Evolutionary conservation across 495 filamentous ascomycete species (phyloP).

Genomic region (Halenospora varia): DNA sequence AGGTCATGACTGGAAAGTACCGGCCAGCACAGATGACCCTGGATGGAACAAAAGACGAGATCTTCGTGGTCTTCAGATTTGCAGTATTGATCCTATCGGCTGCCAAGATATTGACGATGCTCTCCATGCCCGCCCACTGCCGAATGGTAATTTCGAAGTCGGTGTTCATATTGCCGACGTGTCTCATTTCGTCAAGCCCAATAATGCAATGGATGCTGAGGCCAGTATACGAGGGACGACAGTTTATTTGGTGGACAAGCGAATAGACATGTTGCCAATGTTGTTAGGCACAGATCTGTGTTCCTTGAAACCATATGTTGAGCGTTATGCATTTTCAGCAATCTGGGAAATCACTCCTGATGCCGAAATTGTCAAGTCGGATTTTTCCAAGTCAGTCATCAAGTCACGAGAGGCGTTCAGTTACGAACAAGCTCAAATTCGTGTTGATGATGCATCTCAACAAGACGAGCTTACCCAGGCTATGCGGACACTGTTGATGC

Average conservation of each 20-base stretch:
- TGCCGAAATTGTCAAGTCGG: conserved; percentile 74
- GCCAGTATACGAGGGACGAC: conserved; percentile 92
- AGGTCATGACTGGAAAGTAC: conserved; percentile 93
- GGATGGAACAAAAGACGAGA: conserved; percentile 85
- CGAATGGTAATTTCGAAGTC: conserved; percentile 93
- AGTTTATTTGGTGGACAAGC: conserved; percentile 96
- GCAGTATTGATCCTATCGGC: conserved; percentile 93
- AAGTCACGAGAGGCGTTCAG: conserved; percentile 96
- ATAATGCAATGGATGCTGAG: conserved; percentile 94
- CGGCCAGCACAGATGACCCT: conserved; percentile 64
- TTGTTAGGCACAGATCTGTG: conserved; percentile 94
- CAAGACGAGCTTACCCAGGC: conserved; percentile 84
- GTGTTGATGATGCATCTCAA: conserved; percentile 83
- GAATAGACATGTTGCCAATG: conserved; percentile 98
- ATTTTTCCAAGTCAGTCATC: conserved; percentile 97
- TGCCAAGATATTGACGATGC: conserved; percentile 99
- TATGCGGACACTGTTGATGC: conserved; percentile 80
- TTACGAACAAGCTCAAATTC: conserved; percentile 91
- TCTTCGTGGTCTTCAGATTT: conserved; percentile 80
- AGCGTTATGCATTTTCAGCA: conserved; percentile 93
- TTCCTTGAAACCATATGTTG: conserved; percentile 95
- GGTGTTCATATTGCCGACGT: conserved; percentile 99
- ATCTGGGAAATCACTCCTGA: conserved; percentile 88
- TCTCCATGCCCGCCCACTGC: conserved; percentile 76
- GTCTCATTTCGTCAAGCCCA: conserved; percentile 95